Percentiles rank a stretch among this genome's conserved stretches.
Evolutionary conservation across 352 stramenopile genomes (phyloP).

Genomic region (Albugo laibachii): DNA sequence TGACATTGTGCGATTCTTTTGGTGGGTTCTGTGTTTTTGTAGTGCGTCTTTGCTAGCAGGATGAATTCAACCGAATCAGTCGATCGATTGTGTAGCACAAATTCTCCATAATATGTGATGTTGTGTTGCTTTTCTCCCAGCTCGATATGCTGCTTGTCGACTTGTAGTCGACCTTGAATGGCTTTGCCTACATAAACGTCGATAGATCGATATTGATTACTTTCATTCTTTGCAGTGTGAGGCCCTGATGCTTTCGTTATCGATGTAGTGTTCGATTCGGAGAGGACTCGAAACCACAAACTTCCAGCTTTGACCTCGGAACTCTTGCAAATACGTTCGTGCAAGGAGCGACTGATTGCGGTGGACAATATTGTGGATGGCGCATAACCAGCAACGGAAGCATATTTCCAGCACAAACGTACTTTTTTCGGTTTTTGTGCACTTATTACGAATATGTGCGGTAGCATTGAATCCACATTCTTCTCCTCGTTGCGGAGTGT

Average conservation of each 20-base stretch:
- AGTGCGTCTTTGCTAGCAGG: slow-evolving; percentile 14
- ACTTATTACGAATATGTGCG: slow-evolving; percentile 19
- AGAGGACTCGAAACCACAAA: slow-evolving; percentile 21
- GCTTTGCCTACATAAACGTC: slow-evolving; percentile 46
- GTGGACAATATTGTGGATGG: slow-evolving; percentile 38
- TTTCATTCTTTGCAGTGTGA: background rate
- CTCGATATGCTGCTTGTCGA: slow-evolving; percentile 51
- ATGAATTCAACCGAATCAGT: slow-evolving; percentile 50
- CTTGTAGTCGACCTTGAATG: slow-evolving; percentile 32
- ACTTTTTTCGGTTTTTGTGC: slow-evolving; percentile 17
- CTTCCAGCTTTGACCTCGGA: slow-evolving; percentile 29
- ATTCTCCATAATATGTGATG: slow-evolving; percentile 24
- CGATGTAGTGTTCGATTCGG: slow-evolving; percentile 2
- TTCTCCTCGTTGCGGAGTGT: no score
- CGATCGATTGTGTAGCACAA: slow-evolving; percentile 52
- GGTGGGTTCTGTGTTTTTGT: background rate
- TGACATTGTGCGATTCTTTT: background rate
- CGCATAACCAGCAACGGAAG: slow-evolving; percentile 33
- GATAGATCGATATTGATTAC: slow-evolving; percentile 12
- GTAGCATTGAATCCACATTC: slow-evolving; percentile 9
- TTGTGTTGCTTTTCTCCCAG: slow-evolving; percentile 64
- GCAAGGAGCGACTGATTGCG: slow-evolving; percentile 37
- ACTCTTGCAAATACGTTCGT: slow-evolving; percentile 34
- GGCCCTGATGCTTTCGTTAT: background rate
- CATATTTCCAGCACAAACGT: slow-evolving; percentile 47